Conservation (phyloP, 2,329 filamentous ascomycete genomes). For the Sclerotinia minor region DNA sequence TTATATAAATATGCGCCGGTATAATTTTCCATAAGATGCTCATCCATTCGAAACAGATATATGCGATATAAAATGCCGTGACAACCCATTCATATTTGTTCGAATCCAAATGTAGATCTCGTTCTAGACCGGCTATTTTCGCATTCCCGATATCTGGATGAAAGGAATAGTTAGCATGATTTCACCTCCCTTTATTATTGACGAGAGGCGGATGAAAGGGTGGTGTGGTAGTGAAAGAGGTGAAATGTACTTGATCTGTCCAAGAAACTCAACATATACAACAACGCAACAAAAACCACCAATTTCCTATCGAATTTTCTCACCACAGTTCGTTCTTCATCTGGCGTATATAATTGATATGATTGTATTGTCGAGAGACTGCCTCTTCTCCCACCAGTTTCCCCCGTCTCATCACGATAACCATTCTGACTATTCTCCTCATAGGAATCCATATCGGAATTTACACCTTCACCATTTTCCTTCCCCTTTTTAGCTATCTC, state of each 20-base stretch:
- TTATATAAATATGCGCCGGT: constrained; percentile 61
- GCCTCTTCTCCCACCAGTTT: constrained; percentile 30
- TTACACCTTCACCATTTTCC: neutral
- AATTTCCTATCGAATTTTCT: constrained; percentile 75
- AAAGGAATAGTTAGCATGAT: neutral
- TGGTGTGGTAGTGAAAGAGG: neutral
- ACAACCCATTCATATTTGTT: constrained; percentile 61
- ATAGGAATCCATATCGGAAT: constrained; percentile 24
- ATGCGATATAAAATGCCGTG: constrained; percentile 61
- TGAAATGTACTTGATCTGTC: constrained; percentile 72
- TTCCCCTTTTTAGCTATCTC: neutral
- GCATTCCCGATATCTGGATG: constrained; percentile 61
- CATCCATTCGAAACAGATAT: constrained; percentile 67
- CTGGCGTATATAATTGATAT: constrained; percentile 57
- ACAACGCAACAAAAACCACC: constrained; percentile 75
- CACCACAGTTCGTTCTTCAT: constrained; percentile 72
- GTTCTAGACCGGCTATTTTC: constrained; percentile 62
- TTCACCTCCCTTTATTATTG: neutral
- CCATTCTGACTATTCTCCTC: neutral
- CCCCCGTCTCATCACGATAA: constrained; percentile 23
- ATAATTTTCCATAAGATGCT: constrained; percentile 60
- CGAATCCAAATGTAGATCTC: constrained; percentile 55
- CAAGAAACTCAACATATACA: constrained; percentile 84
- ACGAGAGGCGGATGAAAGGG: neutral
- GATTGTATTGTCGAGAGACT: constrained; percentile 44